Evolutionary conservation across 2,329 filamentous ascomycete genomes (phyloP).

Genomic region (Clathrospora elynae): DNA sequence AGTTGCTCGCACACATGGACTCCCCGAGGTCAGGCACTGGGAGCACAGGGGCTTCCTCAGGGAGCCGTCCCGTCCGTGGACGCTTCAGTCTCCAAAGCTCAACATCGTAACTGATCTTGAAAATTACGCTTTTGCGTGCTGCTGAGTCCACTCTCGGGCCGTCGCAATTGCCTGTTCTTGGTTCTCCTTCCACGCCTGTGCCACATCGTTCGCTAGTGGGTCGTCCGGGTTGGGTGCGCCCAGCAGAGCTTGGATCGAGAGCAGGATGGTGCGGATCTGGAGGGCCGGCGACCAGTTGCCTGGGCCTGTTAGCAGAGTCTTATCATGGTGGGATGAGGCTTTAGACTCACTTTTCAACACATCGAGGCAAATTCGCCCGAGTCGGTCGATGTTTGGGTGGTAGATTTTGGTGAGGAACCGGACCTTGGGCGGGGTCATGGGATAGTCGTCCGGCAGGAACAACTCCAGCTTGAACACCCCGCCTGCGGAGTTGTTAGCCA

Average conservation of each 20-base stretch:
- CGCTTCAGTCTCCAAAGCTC: too few relatives aligned
- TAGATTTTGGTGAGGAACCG: slow-evolving; percentile 99
- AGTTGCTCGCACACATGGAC: neutral
- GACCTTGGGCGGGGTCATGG: slow-evolving; percentile 98
- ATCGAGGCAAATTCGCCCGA: slow-evolving; percentile 95
- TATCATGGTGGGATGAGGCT: neutral
- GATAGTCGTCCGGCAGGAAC: slow-evolving; percentile 97
- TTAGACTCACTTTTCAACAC: slow-evolving; percentile 83
- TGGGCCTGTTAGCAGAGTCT: slow-evolving; percentile 46
- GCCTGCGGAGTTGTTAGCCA: slow-evolving; percentile 50
- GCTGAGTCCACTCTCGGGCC: slow-evolving; percentile 87
- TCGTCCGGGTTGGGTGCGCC: slow-evolving; percentile 98
- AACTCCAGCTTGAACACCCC: slow-evolving; percentile 97
- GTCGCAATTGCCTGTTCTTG: slow-evolving; percentile 91
- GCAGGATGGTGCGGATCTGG: slow-evolving; percentile 96
- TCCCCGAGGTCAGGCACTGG: neutral
- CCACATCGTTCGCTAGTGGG: slow-evolving; percentile 96
- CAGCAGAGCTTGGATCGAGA: slow-evolving; percentile 95
- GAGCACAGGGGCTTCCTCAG: neutral
- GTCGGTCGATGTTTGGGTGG: slow-evolving; percentile 97
- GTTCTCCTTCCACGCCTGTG: slow-evolving; percentile 97
- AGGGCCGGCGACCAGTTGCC: slow-evolving; percentile 99
- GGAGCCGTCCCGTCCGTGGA: too few relatives aligned
- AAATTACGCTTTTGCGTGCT: slow-evolving; percentile 66
- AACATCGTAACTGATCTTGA: too few relatives aligned